These are phyloP conservation scores for Diplotaxis tenuifolia DNA, from an alignment of 345 rosid genomes.

Conservation along the genomic window DNA sequence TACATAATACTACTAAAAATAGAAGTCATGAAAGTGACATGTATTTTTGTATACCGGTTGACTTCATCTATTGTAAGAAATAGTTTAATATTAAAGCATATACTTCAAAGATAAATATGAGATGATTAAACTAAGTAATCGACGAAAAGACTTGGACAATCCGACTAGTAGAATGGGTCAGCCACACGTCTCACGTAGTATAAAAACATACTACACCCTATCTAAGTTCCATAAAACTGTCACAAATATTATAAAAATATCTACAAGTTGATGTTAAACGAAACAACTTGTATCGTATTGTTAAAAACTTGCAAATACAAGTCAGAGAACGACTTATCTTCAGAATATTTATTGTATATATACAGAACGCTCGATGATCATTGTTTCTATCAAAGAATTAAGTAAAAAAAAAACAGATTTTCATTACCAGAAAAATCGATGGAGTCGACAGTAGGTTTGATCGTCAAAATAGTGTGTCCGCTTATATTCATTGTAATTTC, in stretches of 20 bases:
- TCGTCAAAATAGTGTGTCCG: not conserved
- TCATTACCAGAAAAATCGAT: not conserved
- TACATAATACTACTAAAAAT: too few species aligned
- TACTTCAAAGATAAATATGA: not conserved
- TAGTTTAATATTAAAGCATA: not conserved
- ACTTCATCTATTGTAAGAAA: not conserved
- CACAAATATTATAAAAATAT: not conserved
- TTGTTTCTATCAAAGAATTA: not conserved
- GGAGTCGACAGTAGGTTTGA: not conserved
- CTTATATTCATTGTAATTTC: not conserved
- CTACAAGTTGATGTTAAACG: not conserved
- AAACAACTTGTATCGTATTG: not conserved
- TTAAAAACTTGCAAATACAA: not conserved
- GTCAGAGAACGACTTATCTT: not conserved
- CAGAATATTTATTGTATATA: not conserved
- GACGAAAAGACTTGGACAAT: not conserved
- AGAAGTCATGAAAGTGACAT: not conserved
- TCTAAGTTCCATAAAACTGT: not conserved
- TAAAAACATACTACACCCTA: not conserved
- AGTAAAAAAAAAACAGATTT: not conserved
- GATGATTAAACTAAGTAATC: not conserved
- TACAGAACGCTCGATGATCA: not conserved
- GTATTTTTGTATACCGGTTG: not conserved
- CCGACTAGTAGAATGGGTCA: not conserved
- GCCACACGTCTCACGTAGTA: not conserved